phyloP scores from a whole-genome alignment of 768 basidiomycete genomes.

The Russula sp. region DNA sequence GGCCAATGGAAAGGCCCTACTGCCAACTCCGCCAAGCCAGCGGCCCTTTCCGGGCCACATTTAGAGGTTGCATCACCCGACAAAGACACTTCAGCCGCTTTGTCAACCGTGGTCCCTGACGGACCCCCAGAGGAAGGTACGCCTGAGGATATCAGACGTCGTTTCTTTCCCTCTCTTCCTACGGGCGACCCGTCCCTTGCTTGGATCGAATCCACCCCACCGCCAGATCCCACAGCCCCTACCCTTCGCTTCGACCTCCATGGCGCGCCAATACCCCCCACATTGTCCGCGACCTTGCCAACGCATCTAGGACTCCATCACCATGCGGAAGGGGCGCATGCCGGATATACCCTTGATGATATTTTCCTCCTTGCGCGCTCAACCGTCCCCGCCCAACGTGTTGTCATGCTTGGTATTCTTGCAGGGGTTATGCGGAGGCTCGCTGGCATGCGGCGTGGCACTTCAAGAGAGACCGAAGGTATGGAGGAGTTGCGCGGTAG shows the following conservation, averaged over 20 bases:
- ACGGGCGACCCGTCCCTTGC: slow-evolving; percentile 66
- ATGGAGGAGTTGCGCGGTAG: slow-evolving; percentile 33
- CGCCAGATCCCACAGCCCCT: slow-evolving; percentile 29
- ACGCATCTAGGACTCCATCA: slow-evolving; percentile 88
- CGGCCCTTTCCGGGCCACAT: neutral
- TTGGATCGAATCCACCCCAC: slow-evolving; percentile 56
- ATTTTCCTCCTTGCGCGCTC: slow-evolving; percentile 74
- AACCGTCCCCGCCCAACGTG: slow-evolving; percentile 77
- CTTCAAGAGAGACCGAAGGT: slow-evolving; percentile 29
- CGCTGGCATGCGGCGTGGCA: slow-evolving; percentile 28
- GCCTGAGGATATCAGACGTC: slow-evolving; percentile 75
- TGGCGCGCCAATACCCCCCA: slow-evolving; percentile 58
- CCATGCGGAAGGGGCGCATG: slow-evolving; percentile 71
- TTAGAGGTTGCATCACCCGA: neutral
- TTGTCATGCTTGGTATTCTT: slow-evolving; percentile 73
- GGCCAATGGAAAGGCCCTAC: slow-evolving; percentile 34
- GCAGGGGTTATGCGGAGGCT: slow-evolving; percentile 46
- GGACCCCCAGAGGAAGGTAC: slow-evolving; percentile 58
- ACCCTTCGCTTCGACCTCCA: slow-evolving; percentile 60
- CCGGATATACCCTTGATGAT: slow-evolving; percentile 87
- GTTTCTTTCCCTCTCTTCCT: slow-evolving; percentile 73
- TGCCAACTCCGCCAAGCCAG: neutral
- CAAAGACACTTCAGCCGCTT: neutral
- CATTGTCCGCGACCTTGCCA: slow-evolving; percentile 54
- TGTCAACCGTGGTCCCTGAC: neutral